Percentiles rank a stretch among this genome's conserved stretches.
Evolutionary conservation across 176 grass and related monocot species (phyloP).

Genomic region (Triticum urartu): DNA sequence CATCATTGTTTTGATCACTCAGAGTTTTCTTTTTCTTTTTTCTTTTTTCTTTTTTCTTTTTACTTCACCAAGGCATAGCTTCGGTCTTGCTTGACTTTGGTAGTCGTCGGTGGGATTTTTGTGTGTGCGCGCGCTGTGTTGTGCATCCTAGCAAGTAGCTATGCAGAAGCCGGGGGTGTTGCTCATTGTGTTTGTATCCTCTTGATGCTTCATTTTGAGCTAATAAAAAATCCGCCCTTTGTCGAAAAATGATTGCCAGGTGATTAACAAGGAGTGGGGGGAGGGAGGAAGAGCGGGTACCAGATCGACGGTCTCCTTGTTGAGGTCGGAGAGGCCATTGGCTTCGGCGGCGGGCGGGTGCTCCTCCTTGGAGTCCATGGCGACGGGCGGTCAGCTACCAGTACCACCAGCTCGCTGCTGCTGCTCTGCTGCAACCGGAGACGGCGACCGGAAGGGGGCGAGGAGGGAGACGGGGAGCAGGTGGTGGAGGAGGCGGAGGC

Average conservation of each 20-base stretch:
- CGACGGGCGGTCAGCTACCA: neutral
- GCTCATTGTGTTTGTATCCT: too few species aligned
- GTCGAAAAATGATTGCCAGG: neutral
- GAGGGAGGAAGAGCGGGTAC: neutral
- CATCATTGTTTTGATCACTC: neutral
- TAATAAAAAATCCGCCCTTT: too few species aligned
- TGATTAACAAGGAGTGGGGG: neutral
- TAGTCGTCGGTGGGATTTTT: too few species aligned
- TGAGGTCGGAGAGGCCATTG: constrained; percentile 26
- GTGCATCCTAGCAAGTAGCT: too few species aligned
- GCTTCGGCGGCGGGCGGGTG: neutral
- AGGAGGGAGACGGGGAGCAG: neutral
- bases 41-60: too few species aligned
- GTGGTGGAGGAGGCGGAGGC: neutral
- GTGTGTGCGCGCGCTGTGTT: too few species aligned
- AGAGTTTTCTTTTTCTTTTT: too few species aligned
- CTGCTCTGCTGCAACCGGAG: neutral
- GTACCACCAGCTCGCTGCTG: neutral
- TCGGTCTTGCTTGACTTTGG: too few species aligned
- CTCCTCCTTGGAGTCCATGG: neutral
- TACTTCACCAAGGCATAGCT: too few species aligned
- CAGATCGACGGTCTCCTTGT: constrained; percentile 62
- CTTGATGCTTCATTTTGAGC: too few species aligned
- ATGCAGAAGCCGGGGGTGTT: too few species aligned
- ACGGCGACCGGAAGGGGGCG: neutral